Evolutionary conservation across 176 grass and related monocot genomes (phyloP).

Genomic region (Saccharum officinarum): DNA sequence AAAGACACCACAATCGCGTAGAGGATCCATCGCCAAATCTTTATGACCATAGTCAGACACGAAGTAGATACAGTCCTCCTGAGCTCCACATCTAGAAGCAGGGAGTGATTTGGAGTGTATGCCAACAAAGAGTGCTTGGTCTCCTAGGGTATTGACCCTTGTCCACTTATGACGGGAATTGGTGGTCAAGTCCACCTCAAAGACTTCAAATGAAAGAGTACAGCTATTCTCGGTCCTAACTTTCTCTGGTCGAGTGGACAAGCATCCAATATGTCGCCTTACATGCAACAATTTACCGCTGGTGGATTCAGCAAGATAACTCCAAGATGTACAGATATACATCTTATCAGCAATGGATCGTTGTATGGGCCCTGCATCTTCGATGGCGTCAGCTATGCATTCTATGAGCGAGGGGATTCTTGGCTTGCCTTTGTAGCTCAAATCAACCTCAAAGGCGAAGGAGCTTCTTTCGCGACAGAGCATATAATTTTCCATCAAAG

Average conservation of each 20-base stretch:
- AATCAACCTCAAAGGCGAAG: background rate
- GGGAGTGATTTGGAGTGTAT: conserved; percentile 22
- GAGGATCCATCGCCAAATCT: background rate
- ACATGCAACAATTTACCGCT: background rate
- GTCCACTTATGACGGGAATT: too few species aligned
- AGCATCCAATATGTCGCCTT: background rate
- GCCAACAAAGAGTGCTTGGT: conserved; percentile 22
- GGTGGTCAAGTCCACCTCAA: too few species aligned
- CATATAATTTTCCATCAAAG: background rate
- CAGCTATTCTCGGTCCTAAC: accelerated
- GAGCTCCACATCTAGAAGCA: conserved; percentile 12
- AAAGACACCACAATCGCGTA: background rate
- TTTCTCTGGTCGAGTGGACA: too few species aligned
- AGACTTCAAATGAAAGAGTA: background rate
- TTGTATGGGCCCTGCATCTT: too few species aligned
- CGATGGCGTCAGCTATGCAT: too few species aligned
- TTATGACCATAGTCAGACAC: background rate
- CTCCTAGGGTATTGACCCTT: too few species aligned
- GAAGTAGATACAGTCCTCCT: conserved; percentile 35
- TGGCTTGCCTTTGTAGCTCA: background rate
- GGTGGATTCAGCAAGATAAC: too few species aligned
- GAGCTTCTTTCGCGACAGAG: background rate
- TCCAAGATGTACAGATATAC: too few species aligned
- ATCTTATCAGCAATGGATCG: too few species aligned
- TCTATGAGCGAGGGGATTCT: too few species aligned